Evolutionary conservation across 176 grass and related monocot species (phyloP), one percentile per base, ranked within the genome.

Genomic region (Eremochloa ophiuroides): DNA sequence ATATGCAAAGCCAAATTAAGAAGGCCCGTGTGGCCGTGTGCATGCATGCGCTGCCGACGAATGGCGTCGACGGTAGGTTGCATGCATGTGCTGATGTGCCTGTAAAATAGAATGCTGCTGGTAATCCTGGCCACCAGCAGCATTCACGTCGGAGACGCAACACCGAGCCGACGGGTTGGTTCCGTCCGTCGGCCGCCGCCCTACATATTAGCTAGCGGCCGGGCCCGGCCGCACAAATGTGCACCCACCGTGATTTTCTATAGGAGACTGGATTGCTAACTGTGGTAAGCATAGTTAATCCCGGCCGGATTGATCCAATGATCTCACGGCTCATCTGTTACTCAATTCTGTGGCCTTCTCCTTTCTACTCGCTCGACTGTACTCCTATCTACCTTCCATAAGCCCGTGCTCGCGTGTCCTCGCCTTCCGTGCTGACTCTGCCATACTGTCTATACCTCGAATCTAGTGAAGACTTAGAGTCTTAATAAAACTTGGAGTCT

Each of bases 71-170:
- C 48, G 28, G 18, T 48, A n/a, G 20, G 17, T 37, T 74, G 71
- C 71, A 35, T 30, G 29, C 46, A 31, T 20, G 28, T 43, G 41
- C 41, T 10, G 37, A 38, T 38, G 41, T 33, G 29, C 41, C 15
- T 48, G 46, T 0, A 47, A 47, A 47, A 1, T 17, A 47, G 14
- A n/a, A n/a, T n/a, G n/a, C n/a, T n/a, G n/a, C n/a, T n/a, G n/a
- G n/a, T n/a, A n/a, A n/a, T n/a, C n/a, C 34, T 35, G 34, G 34
- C 34, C 34, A 4, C 5, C 34, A 35, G n/a, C n/a, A n/a, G 66
- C 37, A 13, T 58, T 42, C 58, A 66, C 60, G 81, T 72, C 70
- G 71, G 60, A 75, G 43, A 25, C 81, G 70, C 81, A 83, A 13
- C 59, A 66, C 30, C 59, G n/a, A 17, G 71, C 42, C 30, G 60